Evolutionary conservation across 345 rosid species (phyloP).

Genomic region (Eucalyptus marginata): DNA sequence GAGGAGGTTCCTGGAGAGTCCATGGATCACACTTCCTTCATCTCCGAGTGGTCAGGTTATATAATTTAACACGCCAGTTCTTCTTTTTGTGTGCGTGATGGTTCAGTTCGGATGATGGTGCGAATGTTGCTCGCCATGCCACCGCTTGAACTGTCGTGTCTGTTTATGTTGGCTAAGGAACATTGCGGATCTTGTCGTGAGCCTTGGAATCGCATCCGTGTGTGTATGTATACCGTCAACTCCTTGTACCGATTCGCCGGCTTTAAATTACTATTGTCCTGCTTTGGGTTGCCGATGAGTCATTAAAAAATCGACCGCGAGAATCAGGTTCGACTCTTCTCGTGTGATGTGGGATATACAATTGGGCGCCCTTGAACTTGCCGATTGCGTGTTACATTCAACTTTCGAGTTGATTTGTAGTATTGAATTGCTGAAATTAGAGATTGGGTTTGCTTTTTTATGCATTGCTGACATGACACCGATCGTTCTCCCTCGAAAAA

Average conservation of each 20-base stretch:
- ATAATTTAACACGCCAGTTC: constrained; percentile 12
- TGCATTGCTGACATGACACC: neutral
- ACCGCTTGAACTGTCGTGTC: neutral
- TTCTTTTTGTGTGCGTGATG: neutral
- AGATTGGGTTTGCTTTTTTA: neutral
- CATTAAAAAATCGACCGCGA: neutral
- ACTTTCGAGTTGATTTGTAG: neutral
- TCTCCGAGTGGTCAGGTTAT: constrained; percentile 91
- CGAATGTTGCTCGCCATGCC: neutral
- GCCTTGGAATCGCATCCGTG: neutral
- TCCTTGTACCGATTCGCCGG: neutral
- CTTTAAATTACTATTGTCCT: neutral
- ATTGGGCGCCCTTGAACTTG: neutral
- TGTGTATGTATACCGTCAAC: neutral
- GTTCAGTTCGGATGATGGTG: neutral
- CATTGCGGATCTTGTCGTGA: neutral
- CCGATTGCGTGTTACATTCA: neutral
- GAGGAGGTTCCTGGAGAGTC: constrained; percentile 90
- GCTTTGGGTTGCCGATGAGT: neutral
- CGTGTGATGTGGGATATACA: neutral
- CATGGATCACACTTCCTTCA: constrained; percentile 96
- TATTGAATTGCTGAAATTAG: neutral
- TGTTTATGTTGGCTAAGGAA: neutral
- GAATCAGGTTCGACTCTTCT: neutral
- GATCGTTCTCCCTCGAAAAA: neutral